Percentiles rank a stretch among this genome's conserved stretches.
Evolutionary conservation across 164 flowering plant species (phyloP).

Genomic region (Dillenia suffruticosa): DNA sequence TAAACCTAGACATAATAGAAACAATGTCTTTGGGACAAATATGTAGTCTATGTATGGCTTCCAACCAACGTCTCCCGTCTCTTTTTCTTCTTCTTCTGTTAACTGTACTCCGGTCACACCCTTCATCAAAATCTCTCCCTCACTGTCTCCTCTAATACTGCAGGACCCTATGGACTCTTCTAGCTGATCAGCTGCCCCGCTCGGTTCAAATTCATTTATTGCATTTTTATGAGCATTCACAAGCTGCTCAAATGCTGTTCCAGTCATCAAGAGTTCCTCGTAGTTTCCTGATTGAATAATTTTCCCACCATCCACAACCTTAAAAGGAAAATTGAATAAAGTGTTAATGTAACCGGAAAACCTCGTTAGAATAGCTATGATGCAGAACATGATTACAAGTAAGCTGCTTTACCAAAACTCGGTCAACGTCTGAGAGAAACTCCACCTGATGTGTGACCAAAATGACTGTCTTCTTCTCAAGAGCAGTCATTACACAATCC

Average conservation of each 20-base stretch:
- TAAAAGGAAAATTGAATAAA: background rate
- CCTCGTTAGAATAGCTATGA: background rate
- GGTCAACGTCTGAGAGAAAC: constrained; percentile 65
- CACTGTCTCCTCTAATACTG: constrained; percentile 18
- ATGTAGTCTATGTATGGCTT: constrained; percentile 71
- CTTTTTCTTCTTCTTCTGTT: constrained; percentile 73
- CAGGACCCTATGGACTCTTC: constrained; percentile 13
- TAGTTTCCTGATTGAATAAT: constrained; percentile 69
- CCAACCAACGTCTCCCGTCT: constrained; percentile 68
- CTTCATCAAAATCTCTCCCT: constrained; percentile 37
- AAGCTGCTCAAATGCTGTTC: constrained; percentile 73
- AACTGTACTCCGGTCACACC: constrained; percentile 41
- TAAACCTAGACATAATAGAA: constrained; percentile 19
- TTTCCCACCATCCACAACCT: constrained; percentile 73
- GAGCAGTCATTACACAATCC: constrained; percentile 77
- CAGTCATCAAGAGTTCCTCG: constrained; percentile 50
- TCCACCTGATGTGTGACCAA: constrained; percentile 95
- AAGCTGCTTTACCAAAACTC: constrained; percentile 51
- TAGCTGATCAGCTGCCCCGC: background rate
- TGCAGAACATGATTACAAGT: background rate
- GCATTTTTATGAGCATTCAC: constrained; percentile 73
- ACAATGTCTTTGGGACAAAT: constrained; percentile 40
- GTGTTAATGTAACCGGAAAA: background rate
- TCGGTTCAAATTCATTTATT: constrained; percentile 27
- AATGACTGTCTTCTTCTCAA: constrained; percentile 62